Base-by-base conservation (phyloP, 1,139 yeast genomes). In the Blastobotrys petasosporus region DNA sequence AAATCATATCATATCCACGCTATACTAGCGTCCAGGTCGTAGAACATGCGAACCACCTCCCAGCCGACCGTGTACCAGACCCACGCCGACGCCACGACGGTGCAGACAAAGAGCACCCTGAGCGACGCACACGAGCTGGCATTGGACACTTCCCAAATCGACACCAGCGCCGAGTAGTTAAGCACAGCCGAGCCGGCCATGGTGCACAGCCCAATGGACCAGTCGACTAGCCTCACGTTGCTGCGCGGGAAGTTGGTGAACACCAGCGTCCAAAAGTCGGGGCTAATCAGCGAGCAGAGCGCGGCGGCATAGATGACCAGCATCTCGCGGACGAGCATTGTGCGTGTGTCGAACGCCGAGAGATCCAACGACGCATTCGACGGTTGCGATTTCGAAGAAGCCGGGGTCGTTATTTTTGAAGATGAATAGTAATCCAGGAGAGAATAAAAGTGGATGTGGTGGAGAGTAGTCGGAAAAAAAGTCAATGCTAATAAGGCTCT, bases 251-350 rank as follows among this genome's bases (percentile, higher is more conserved):
- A 16, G 11, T 36, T n/a, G 12, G 2, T 9, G 16, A 36, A 37
- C 7, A 20, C 28, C 10, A 36, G 41, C 16, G 36, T 23, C 45
- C 45, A 42, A 13, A 42, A 42, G 6, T 37, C 30, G 15, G 41
- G 41, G 9, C 36, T 13, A 3, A 16, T n/a, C n/a, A 42, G 4
- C 10, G 32, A 15, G 11, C 41, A 25, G 7, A 25, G 11, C 20
- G 37, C 16, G 11, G 37, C 35, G n/a, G 12, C 20, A 15, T 42
- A 42, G 9, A 42, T 42, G 15, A 42, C n/a, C 5, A 37, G 23
- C 7, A 42, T 23, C 17, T 42, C 45, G 9, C 45, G 34, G 20
- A 28, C 12, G 3, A 42, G 41, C 45, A 42, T 36, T 31, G 12
- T 20, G 25, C 25, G 25, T 20, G 25, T 20, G 7, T 20, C 25